These are phyloP conservation scores for Pterocarpus macrocarpus DNA, from an alignment of 306 rosid genomes.

Conservation along the genomic window DNA sequence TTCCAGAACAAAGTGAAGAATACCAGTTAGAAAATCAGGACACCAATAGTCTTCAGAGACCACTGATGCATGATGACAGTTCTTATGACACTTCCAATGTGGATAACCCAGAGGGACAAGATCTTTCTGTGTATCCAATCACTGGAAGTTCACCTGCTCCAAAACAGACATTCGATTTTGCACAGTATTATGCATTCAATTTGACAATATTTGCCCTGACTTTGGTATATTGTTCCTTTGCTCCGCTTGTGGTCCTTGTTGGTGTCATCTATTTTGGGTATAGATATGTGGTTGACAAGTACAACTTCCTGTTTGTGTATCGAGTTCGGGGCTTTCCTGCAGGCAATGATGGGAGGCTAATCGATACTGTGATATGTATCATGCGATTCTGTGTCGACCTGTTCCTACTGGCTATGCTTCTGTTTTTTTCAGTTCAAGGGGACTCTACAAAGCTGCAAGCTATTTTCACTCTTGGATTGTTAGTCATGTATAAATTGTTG, in stretches of 20 bases:
- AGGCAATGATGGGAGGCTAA: slow-evolving; percentile 93
- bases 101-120: slow-evolving; percentile 68
- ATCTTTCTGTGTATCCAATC: slow-evolving; percentile 77
- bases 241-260: slow-evolving; percentile 94
- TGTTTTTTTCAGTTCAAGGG: slow-evolving; percentile 92
- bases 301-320: slow-evolving; percentile 90
- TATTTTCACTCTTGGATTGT: slow-evolving; percentile 85
- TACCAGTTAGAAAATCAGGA: slow-evolving; percentile 82
- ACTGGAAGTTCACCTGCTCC: slow-evolving; percentile 89
- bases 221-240: slow-evolving; percentile 80
- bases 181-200: slow-evolving; percentile 95
- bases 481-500: slow-evolving; percentile 76
- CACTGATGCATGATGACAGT: slow-evolving; percentile 61
- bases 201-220: slow-evolving; percentile 95
- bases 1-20: slow-evolving; percentile 91
- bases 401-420: slow-evolving; percentile 86
- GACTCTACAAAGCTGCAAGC: slow-evolving; percentile 97
- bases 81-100: slow-evolving; percentile 65
- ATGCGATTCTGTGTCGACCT: slow-evolving; percentile 94
- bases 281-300: slow-evolving; percentile 94
- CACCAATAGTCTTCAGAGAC: slow-evolving; percentile 72
- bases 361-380: slow-evolving; percentile 87
- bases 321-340: slow-evolving; percentile 95
- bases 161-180: slow-evolving; percentile 91
- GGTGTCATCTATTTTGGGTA: slow-evolving; percentile 93